Conservation (phyloP, 1,284 basidiomycete genomes). For the Trametes versicolor region DNA sequence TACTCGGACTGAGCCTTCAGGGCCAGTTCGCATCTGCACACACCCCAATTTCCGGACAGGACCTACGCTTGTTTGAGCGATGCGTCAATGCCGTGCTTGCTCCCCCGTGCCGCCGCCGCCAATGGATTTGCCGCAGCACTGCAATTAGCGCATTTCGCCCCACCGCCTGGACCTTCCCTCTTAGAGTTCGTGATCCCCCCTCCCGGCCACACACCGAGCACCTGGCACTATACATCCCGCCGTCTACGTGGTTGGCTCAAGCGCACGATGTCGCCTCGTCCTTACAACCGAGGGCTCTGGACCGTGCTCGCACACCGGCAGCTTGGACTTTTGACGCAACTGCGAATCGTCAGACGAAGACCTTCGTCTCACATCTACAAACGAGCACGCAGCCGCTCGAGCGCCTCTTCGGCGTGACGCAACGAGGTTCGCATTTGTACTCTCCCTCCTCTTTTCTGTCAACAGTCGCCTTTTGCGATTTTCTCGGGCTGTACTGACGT, state of each 20-base stretch:
- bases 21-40: not conserved
- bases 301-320: not conserved
- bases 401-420: not conserved
- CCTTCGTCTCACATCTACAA: too few relatives aligned
- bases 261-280: not conserved
- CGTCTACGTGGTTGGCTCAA: not conserved
- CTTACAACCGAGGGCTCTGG: not conserved
- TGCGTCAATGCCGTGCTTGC: not conserved
- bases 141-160: not conserved
- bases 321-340: not conserved
- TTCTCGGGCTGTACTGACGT: conserved; percentile 6
- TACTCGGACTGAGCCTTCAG: not conserved
- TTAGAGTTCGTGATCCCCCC: not conserved
- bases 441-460: not conserved
- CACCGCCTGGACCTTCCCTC: not conserved
- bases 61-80: conserved; percentile 11
- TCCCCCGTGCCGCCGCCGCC: conserved; percentile 6
- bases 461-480: not conserved
- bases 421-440: not conserved
- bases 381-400: too few relatives aligned
- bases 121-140: not conserved
- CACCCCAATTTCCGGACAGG: conserved; percentile 3
- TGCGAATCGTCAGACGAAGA: not conserved
- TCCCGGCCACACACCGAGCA: too few relatives aligned
- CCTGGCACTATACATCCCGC: too few relatives aligned